Percentiles rank a stretch among this genome's conserved stretches.
Conservation (phyloP, 208 protist species). For the Leishmania tarentolae region DNA sequence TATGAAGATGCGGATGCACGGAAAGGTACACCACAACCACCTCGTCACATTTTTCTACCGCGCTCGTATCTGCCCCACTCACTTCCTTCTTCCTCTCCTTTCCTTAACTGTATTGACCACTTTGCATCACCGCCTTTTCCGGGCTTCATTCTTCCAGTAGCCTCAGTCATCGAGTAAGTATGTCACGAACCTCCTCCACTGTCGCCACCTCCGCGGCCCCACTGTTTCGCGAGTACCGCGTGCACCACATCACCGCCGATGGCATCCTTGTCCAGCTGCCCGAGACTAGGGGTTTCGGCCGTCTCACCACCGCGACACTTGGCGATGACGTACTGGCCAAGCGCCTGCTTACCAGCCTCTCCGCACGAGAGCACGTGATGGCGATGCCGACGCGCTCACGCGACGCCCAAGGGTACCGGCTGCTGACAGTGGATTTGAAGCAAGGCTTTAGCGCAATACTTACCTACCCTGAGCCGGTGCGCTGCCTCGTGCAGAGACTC, state of each 20-base stretch:
- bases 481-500: constrained; percentile 51
- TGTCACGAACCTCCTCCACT: not conserved
- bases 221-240: constrained; percentile 68
- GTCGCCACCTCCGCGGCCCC: not conserved
- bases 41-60: not conserved
- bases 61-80: not conserved
- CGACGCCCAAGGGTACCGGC: constrained; percentile 80
- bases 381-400: constrained; percentile 50
- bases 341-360: constrained; percentile 64
- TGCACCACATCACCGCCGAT: constrained; percentile 76
- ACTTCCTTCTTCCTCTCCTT: not conserved
- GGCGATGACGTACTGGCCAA: constrained; percentile 73
- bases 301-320: constrained; percentile 66
- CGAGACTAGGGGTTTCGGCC: constrained; percentile 73
- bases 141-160: not conserved
- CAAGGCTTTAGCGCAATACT: constrained; percentile 64
- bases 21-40: not conserved
- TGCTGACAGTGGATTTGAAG: constrained; percentile 58
- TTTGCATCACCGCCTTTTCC: not conserved
- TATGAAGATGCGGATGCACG: not conserved
- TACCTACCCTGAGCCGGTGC: constrained; percentile 55
- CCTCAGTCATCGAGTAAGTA: not conserved
- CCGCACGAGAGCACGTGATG: constrained; percentile 49
- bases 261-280: constrained; percentile 83
- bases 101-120: too few relatives aligned